Evolutionary conservation across 2,329 filamentous ascomycete species (phyloP).

Genomic region (Aspergillus ruber): DNA sequence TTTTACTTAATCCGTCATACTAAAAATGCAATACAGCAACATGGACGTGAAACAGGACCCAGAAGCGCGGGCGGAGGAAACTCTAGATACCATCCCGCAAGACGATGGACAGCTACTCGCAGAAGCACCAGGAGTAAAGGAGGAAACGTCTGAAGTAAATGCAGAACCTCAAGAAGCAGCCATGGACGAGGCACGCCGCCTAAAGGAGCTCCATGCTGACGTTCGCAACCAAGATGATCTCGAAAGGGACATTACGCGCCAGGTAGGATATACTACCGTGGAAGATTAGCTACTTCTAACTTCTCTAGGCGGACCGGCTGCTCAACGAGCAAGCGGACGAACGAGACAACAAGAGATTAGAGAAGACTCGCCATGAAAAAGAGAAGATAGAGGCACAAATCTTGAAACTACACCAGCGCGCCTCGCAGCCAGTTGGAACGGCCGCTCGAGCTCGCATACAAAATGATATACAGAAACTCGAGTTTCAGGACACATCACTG

Average conservation of each 20-base stretch:
- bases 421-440: conserved; percentile 50
- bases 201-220: conserved; percentile 59
- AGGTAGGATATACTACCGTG: conserved; percentile 28
- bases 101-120: neutral
- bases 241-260: conserved; percentile 72
- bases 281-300: neutral
- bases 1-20: no score
- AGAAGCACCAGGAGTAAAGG: neutral
- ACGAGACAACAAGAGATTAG: conserved; percentile 56
- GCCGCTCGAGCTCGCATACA: conserved; percentile 41
- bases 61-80: neutral
- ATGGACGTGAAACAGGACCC: no score
- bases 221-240: conserved; percentile 84
- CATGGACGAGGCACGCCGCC: conserved; percentile 52
- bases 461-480: conserved; percentile 58
- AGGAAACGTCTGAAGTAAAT: no score
- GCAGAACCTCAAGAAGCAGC: neutral
- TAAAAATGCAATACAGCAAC: no score
- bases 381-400: conserved; percentile 61
- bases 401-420: conserved; percentile 51
- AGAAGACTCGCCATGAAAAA: conserved; percentile 49
- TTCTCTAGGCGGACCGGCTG: conserved; percentile 49
- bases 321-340: conserved; percentile 58
- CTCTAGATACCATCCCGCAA: neutral
- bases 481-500: conserved; percentile 58